phyloP scores from a whole-genome alignment of 768 basidiomycete genomes.

The Chalciporus chontae region DNA sequence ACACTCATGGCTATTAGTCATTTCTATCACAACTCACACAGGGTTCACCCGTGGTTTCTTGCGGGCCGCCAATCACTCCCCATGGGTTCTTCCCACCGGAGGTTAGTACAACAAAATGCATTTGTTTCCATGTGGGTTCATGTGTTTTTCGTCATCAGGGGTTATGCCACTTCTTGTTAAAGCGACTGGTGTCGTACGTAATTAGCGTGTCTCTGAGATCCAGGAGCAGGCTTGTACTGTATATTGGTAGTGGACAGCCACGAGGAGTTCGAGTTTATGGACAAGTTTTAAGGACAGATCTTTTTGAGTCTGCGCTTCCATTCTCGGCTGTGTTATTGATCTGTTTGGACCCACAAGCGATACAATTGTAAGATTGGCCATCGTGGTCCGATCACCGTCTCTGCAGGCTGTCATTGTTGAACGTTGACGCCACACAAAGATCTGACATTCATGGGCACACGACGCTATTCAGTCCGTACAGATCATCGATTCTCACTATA shows the following conservation, averaged over 20 bases:
- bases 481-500: neutral
- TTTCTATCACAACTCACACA: constrained; percentile 64
- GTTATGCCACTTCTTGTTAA: constrained; percentile 27
- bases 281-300: too few species aligned
- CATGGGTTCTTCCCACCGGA: constrained; percentile 56
- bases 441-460: constrained; percentile 7
- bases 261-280: too few species aligned
- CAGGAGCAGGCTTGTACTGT: neutral
- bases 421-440: neutral
- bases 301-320: neutral
- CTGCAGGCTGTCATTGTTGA: neutral
- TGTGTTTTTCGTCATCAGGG: constrained; percentile 8
- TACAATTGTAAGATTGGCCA: too few species aligned
- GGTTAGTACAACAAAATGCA: constrained; percentile 39
- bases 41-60: constrained; percentile 61
- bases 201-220: constrained; percentile 2
- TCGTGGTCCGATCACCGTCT: neutral
- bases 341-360: neutral
- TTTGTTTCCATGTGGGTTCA: neutral
- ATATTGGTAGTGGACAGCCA: too few species aligned
- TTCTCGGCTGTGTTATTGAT: neutral
- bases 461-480: constrained; percentile 17
- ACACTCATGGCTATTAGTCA: constrained; percentile 36
- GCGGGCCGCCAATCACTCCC: constrained; percentile 39
- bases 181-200: neutral